Evolutionary conservation across 176 grass and related monocot species (phyloP).

Genomic region (Zizania latifolia): DNA sequence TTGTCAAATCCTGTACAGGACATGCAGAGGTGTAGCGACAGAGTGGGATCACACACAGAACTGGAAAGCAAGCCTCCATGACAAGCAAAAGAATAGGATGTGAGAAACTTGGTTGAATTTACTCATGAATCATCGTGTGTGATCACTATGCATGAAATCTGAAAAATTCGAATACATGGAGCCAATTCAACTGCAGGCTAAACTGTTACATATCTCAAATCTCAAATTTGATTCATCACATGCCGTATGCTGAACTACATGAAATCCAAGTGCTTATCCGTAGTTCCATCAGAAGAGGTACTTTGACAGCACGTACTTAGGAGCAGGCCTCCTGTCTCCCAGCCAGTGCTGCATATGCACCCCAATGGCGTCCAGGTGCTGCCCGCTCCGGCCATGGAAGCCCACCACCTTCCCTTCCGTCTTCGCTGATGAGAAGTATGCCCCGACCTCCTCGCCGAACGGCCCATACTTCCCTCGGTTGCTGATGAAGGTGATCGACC

Average conservation of each 20-base stretch:
- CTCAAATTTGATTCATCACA: background rate
- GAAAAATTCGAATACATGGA: background rate
- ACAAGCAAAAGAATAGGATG: background rate
- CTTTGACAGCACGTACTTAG: slow-evolving; percentile 58
- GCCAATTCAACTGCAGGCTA: background rate
- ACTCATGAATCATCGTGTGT: background rate
- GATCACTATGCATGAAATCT: background rate
- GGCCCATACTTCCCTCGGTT: slow-evolving; percentile 75
- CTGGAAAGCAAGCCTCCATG: background rate
- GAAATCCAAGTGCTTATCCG: background rate
- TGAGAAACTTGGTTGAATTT: background rate
- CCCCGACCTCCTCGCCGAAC: slow-evolving; percentile 56
- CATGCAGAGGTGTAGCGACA: background rate
- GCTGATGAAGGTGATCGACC: slow-evolving; percentile 65
- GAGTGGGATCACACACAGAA: background rate
- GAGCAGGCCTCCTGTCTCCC: slow-evolving; percentile 45
- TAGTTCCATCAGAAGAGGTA: slow-evolving; percentile 60
- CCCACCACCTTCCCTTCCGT: slow-evolving; percentile 80
- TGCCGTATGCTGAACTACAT: background rate
- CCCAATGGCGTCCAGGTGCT: slow-evolving; percentile 78
- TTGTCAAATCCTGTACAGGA: background rate
- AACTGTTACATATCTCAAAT: background rate
- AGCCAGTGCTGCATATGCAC: slow-evolving; percentile 97
- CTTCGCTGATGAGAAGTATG: slow-evolving; percentile 63
- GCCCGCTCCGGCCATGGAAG: slow-evolving; percentile 79